Conservation (phyloP, 2,329 filamentous ascomycete species). For the Ascochyta pisi region DNA sequence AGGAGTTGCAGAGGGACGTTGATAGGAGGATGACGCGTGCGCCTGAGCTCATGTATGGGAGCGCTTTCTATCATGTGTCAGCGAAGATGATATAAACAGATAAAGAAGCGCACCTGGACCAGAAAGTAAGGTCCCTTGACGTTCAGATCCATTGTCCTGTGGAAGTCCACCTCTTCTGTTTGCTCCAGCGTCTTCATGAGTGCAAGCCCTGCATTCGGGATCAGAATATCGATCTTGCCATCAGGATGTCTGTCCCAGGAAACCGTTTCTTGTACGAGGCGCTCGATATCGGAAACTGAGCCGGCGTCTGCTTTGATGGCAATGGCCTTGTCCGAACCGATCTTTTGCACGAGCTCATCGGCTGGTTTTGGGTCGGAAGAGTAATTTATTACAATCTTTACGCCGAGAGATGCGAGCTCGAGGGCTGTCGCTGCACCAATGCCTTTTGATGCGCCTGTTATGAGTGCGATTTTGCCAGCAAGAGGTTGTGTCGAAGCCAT, state of each 20-base stretch:
- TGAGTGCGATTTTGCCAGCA: slow-evolving; percentile 36
- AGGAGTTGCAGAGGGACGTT: slow-evolving; percentile 24
- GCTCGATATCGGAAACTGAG: slow-evolving; percentile 58
- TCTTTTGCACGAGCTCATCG: slow-evolving; percentile 58
- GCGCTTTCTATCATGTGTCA: slow-evolving; percentile 25
- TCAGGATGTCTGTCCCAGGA: slow-evolving; percentile 31
- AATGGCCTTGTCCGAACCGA: slow-evolving; percentile 56
- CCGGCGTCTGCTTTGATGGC: slow-evolving; percentile 65
- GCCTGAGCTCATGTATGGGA: slow-evolving; percentile 26
- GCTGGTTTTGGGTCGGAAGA: slow-evolving; percentile 63
- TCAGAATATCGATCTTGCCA: slow-evolving; percentile 62
- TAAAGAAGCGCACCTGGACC: slow-evolving; percentile 18
- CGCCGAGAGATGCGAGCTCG: slow-evolving; percentile 52
- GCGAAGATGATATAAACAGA: slow-evolving; percentile 47
- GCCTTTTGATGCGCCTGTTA: slow-evolving; percentile 40
- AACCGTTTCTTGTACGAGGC: slow-evolving; percentile 38
- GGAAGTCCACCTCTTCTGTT: slow-evolving; percentile 68
- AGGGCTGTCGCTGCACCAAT: slow-evolving; percentile 41
- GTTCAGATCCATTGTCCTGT: slow-evolving; percentile 69
- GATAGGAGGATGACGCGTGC: slow-evolving; percentile 29
- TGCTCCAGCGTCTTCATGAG: slow-evolving; percentile 60
- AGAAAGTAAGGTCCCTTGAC: slow-evolving; percentile 39
- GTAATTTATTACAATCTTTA: slow-evolving; percentile 62
- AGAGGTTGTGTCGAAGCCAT: slow-evolving; percentile 15
- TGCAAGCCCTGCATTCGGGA: slow-evolving; percentile 64